phyloP scores from a whole-genome alignment of 2,329 filamentous ascomycete species.

The Aphanoascus verrucosus region DNA sequence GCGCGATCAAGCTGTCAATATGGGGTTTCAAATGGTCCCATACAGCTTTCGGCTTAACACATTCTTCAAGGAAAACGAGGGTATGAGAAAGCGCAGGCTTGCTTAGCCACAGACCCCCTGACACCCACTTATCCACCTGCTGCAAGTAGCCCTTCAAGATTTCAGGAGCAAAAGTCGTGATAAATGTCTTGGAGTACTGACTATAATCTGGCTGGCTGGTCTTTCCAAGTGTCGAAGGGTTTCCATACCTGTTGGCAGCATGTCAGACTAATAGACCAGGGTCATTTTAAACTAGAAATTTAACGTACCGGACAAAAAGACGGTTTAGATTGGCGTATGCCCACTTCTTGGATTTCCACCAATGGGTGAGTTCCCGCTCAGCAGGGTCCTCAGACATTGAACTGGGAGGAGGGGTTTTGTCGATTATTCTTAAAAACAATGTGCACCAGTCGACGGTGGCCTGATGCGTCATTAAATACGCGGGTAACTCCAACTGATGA shows the following conservation, averaged over 20 bases:
- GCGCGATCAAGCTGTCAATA: constrained; percentile 82
- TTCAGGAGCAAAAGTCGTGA: constrained; percentile 81
- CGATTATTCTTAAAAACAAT: constrained; percentile 80
- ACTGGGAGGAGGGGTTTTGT: constrained; percentile 67
- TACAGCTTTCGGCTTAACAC: constrained; percentile 92
- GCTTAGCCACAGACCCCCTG: constrained; percentile 88
- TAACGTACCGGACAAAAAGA: constrained; percentile 70
- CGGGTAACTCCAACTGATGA: constrained; percentile 69
- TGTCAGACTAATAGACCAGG: neutral
- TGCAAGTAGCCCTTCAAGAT: constrained; percentile 90
- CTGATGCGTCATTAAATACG: constrained; percentile 64
- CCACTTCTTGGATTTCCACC: constrained; percentile 99
- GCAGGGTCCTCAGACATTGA: constrained; percentile 69
- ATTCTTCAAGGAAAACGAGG: constrained; percentile 90
- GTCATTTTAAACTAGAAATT: neutral
- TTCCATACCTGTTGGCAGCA: constrained; percentile 61
- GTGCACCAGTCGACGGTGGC: constrained; percentile 93
- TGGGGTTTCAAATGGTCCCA: constrained; percentile 91
- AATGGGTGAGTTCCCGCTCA: constrained; percentile 87
- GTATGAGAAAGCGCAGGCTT: constrained; percentile 89
- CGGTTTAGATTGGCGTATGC: constrained; percentile 95
- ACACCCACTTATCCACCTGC: constrained; percentile 96
- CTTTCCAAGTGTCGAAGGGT: constrained; percentile 63
- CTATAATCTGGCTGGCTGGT: constrained; percentile 65
- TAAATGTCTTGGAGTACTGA: constrained; percentile 82